A percentile compares a stretch with the other conserved stretches of the same genome.
phyloP scores from a whole-genome alignment of 2,329 filamentous ascomycete species.

The Trichoderma hamatum region DNA sequence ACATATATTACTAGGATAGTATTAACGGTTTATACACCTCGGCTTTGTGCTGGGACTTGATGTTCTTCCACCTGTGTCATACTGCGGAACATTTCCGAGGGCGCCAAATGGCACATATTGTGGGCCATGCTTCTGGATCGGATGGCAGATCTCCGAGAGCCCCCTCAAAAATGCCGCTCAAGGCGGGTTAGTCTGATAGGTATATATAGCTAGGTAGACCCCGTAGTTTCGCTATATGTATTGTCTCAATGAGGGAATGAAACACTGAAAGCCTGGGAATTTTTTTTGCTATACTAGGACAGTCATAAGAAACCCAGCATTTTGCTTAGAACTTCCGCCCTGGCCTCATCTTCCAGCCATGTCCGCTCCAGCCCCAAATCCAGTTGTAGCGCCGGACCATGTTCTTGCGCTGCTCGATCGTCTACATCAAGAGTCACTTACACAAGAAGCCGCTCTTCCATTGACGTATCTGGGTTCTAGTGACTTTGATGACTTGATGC shows the following conservation, averaged over 20 bases:
- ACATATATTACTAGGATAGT: background rate
- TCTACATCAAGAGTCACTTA: conserved; percentile 27
- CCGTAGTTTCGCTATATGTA: background rate
- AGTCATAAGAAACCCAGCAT: background rate
- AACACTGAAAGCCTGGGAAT: background rate
- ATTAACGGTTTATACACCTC: background rate
- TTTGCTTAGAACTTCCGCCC: background rate
- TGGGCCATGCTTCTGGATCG: background rate
- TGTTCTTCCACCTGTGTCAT: background rate
- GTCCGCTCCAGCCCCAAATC: conserved; percentile 13
- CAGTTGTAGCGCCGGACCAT: conserved; percentile 23
- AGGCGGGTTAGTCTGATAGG: background rate
- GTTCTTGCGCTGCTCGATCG: conserved; percentile 27
- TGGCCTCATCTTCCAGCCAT: background rate
- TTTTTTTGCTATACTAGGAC: background rate
- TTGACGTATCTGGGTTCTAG: conserved; percentile 8
- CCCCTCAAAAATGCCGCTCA: background rate
- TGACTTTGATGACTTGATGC: conserved; percentile 45
- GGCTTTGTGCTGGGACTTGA: background rate
- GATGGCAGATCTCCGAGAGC: background rate
- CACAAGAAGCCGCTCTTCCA: conserved; percentile 26
- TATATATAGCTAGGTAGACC: background rate
- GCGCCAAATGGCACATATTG: background rate
- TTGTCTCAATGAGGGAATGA: background rate
- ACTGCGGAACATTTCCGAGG: background rate